phyloP scores from a whole-genome alignment of 1,139 yeast species.

The Candida tetrigidarum region DNA sequence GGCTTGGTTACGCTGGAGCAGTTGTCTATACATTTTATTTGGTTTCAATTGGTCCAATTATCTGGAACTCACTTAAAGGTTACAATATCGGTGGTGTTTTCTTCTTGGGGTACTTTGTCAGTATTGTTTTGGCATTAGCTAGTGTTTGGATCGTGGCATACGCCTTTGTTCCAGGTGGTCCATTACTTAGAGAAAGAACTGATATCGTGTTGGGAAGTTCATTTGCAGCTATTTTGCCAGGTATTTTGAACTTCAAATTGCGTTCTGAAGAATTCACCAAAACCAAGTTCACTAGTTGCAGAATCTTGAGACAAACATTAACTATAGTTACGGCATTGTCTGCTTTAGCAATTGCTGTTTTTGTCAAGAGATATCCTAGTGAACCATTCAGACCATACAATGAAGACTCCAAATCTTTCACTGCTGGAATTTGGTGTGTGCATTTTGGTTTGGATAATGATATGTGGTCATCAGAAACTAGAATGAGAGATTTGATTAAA shows the following conservation, averaged over 20 bases:
- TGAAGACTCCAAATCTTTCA: conserved; percentile 72
- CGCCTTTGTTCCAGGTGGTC: conserved; percentile 97
- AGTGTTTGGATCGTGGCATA: conserved; percentile 98
- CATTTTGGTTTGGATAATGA: conserved; percentile 97
- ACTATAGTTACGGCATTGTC: conserved; percentile 32
- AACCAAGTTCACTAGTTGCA: conserved; percentile 24
- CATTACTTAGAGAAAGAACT: conserved; percentile 82
- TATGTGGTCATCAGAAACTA: conserved; percentile 95
- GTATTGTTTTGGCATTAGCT: conserved; percentile 65
- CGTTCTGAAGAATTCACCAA: conserved; percentile 24
- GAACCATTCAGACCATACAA: conserved; percentile 73
- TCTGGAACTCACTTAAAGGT: conserved; percentile 61
- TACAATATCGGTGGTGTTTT: conserved; percentile 62
- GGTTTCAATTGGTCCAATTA: conserved; percentile 63
- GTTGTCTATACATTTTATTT: conserved; percentile 65
- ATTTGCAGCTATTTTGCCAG: conserved; percentile 48
- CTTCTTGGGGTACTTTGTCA: conserved; percentile 58
- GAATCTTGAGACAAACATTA: conserved; percentile 27
- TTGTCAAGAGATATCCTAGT: conserved; percentile 56
- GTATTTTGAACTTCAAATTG: conserved; percentile 38
- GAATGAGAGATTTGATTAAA: conserved; percentile 81
- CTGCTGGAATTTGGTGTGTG: conserved; percentile 98
- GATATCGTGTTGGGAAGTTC: conserved; percentile 64
- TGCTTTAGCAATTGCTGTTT: conserved; percentile 39
- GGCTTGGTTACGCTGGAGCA: conserved; percentile 89